Evolutionary conservation across 1,284 basidiomycete genomes (phyloP), one percentile per base, ranked within the genome.

Genomic region (Trichosporon asahii): DNA sequence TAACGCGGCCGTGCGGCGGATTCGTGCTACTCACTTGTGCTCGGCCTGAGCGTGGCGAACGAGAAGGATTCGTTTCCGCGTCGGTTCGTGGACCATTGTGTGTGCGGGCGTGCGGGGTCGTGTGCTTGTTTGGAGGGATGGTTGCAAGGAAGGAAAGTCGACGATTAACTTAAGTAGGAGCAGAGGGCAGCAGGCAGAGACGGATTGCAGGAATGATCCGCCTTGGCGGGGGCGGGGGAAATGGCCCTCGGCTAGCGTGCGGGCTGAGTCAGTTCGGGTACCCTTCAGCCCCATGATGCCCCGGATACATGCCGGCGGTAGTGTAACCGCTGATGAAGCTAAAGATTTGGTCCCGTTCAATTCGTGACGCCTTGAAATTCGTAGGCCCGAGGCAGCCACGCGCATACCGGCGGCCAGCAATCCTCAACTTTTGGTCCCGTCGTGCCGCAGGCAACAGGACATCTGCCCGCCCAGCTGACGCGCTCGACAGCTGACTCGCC

Each of bases 1-100:
- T 21, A 66, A 64, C 21, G 55, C n/a, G 40, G n/a, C 25, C 37
- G 53, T 35, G 33, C 33, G 14, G 53, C 11, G 29, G 7, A 5
- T 3, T 14, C 2, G 29, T 14, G 14, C 15, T 8, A 73, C 77
- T 73, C 72, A 82, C 78, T 83, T 83, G 78, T 83, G 80, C 71
- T 82, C 78, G 0, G 80, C 82, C 68, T 84, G 80, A 15, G 80
- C 83, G 72, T 84, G 82, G n/a, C 82, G 77, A 1, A 80, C 81
- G 35, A 84, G 76, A 70, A 80, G 78, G 61, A 84, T 75, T 31
- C 73, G 70, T 70, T 83, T 84, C 29, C 29, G 23, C 9, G 71
- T 65, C 6, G 70, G 70, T 53, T 64, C 49, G 66, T 61, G 35
- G 35, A 60, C 35, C 61, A 60, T 61, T 18, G 60, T 49, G 64